Conservation (phyloP, 2,329 filamentous ascomycete species). For the Nigrospora oryzae region DNA sequence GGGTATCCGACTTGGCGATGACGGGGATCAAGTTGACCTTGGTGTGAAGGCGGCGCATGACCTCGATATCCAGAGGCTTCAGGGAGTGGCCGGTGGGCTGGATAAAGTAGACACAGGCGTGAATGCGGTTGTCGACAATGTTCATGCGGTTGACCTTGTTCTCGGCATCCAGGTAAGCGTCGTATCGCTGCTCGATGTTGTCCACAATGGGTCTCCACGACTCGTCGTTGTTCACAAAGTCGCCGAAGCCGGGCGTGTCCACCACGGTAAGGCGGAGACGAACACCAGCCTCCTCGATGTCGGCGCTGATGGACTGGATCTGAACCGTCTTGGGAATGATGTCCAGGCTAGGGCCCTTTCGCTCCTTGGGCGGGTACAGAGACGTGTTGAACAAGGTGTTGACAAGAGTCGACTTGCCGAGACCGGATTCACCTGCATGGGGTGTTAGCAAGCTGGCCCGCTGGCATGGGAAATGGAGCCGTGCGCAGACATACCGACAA, state of each 20-base stretch:
- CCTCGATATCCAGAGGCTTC: slow-evolving; percentile 97
- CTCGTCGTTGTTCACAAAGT: slow-evolving; percentile 99
- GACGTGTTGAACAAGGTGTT: slow-evolving; percentile 99
- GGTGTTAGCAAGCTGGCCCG: slow-evolving; percentile 4
- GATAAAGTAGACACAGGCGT: slow-evolving; percentile 99
- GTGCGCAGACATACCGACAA: slow-evolving; percentile 68
- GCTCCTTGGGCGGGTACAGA: slow-evolving; percentile 96
- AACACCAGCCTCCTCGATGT: slow-evolving; percentile 97
- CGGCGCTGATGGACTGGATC: slow-evolving; percentile 89
- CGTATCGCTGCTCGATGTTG: slow-evolving; percentile 98
- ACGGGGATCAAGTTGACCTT: slow-evolving; percentile 99
- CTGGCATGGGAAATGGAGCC: neutral
- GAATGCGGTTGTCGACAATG: slow-evolving; percentile 98
- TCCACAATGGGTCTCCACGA: slow-evolving; percentile 98
- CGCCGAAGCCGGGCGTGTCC: slow-evolving; percentile 94
- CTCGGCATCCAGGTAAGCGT: slow-evolving; percentile 96
- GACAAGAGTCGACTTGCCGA: slow-evolving; percentile 97
- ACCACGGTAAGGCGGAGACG: slow-evolving; percentile 94
- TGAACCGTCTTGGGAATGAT: slow-evolving; percentile 97
- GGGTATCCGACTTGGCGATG: slow-evolving; percentile 95
- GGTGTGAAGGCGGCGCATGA: slow-evolving; percentile 98
- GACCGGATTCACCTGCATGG: slow-evolving; percentile 85
- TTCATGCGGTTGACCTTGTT: slow-evolving; percentile 99
- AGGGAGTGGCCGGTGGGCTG: slow-evolving; percentile 97
- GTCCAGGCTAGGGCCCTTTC: slow-evolving; percentile 92